These are phyloP conservation scores for Hanseniaspora osmophila DNA, from an alignment of 805 yeast genomes.

Conservation along the genomic window DNA sequence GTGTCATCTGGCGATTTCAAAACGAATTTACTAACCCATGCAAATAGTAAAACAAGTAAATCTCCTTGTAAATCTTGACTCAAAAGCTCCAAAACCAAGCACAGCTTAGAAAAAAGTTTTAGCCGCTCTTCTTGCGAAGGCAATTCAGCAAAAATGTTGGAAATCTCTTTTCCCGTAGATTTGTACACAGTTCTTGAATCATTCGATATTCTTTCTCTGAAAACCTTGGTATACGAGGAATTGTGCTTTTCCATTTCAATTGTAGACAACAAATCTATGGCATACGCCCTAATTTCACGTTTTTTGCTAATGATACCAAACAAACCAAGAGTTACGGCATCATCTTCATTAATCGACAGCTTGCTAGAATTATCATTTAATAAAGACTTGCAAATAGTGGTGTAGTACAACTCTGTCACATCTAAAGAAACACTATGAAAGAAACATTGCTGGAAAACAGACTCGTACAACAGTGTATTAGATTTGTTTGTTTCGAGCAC, in stretches of 20 bases:
- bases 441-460: slow-evolving; percentile 62
- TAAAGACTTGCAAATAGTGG: slow-evolving; percentile 53
- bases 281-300: slow-evolving; percentile 51
- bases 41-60: slow-evolving; percentile 63
- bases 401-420: slow-evolving; percentile 56
- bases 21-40: slow-evolving; percentile 85
- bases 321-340: slow-evolving; percentile 58
- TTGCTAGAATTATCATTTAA: slow-evolving; percentile 27
- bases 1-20: slow-evolving; percentile 34
- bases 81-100: slow-evolving; percentile 47
- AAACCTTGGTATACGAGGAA: slow-evolving; percentile 39
- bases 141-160: slow-evolving; percentile 53
- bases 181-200: slow-evolving; percentile 74
- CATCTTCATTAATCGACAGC: slow-evolving; percentile 42
- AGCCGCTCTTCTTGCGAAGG: slow-evolving; percentile 45
- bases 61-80: slow-evolving; percentile 54
- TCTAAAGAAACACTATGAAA: slow-evolving; percentile 33
- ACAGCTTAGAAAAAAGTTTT: slow-evolving; percentile 60
- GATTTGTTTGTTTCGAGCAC: slow-evolving; percentile 47
- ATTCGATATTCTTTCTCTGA: slow-evolving; percentile 58
- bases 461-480: slow-evolving; percentile 35
- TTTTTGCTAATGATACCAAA: slow-evolving; percentile 69
- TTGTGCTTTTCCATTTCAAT: slow-evolving; percentile 50
- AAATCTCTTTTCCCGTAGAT: slow-evolving; percentile 67
- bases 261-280: slow-evolving; percentile 53